Evolutionary conservation across 129 eudicot species (phyloP).

Genomic region (Flaveria linearis): DNA sequence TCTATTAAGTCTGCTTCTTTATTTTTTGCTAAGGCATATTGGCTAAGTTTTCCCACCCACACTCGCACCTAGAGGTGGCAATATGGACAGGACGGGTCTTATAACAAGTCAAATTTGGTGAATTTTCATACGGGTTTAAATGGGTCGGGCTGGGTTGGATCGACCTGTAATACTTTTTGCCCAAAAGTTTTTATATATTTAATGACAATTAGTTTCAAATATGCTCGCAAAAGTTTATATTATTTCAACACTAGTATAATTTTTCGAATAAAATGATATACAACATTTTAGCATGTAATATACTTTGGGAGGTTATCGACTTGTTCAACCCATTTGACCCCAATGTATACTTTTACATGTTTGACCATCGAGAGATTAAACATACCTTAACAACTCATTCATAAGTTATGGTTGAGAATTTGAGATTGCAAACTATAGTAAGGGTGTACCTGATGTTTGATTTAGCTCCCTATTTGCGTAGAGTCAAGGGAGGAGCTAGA

Average conservation of each 20-base stretch:
- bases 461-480: no score
- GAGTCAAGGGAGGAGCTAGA: no score
- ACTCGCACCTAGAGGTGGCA: background rate
- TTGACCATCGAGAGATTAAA: slow-evolving; percentile 7
- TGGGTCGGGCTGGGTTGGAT: background rate
- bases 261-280: background rate
- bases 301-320: background rate
- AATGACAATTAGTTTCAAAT: background rate
- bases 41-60: background rate
- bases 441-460: no score
- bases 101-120: background rate
- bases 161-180: background rate
- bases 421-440: background rate
- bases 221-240: background rate
- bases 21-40: background rate
- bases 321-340: background rate
- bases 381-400: background rate
- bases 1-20: background rate
- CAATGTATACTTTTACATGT: background rate
- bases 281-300: background rate
- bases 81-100: background rate
- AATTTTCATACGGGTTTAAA: background rate
- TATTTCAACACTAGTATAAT: background rate
- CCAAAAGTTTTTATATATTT: background rate
- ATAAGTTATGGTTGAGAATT: background rate